Base-by-base conservation (phyloP, 116 monocot species). In the Trichopus zeylanicus region DNA sequence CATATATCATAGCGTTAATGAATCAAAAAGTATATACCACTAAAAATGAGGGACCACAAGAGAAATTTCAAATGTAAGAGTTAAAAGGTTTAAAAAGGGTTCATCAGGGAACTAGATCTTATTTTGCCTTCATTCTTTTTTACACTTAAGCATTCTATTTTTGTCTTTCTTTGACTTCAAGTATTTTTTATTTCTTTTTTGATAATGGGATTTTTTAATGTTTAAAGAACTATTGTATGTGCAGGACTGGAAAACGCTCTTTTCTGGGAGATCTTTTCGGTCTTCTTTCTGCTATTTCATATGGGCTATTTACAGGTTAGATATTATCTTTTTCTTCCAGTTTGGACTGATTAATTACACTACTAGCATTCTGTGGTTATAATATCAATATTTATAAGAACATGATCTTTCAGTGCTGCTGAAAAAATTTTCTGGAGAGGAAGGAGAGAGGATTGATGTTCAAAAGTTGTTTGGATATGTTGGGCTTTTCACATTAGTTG, bases 391-490 rank as follows among this genome's bases (percentile, higher is more conserved):
- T 49, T 22, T 22, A 21, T 49, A 20, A 49, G 49, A n/a, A n/a
- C n/a, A n/a, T n/a, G n/a, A n/a, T n/a, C n/a, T n/a, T 83, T 55
- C 79, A 97, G 97, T 97, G 25, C 91, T 97, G 55, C 81, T 97
- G 11, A 97, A 97, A 65, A 97, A 97, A 57, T 82, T 91, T 64
- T 63, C 84, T 46, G 97, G 97, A 68, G 84, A 89, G 70, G 91
- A 97, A 64, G 97, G 87, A 21, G 73, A 91, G 75, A 74, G 73
- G 35, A 77, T 76, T 70, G 97, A 97, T 82, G 75, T 97, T 29
- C 97, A 97, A 68, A 97, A 97, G 42, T 73, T 97, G 38, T 97
- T 97, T 79, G 97, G 97, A 79, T 97, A 85, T 75, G 77, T 97
- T 47, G 97, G 97, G 24, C 51, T 97, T 19, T 90, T 91, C 49